Evolutionary conservation across 2,329 filamentous ascomycete genomes (phyloP).

Genomic region (Pseudophaeomoniella oleicola): DNA sequence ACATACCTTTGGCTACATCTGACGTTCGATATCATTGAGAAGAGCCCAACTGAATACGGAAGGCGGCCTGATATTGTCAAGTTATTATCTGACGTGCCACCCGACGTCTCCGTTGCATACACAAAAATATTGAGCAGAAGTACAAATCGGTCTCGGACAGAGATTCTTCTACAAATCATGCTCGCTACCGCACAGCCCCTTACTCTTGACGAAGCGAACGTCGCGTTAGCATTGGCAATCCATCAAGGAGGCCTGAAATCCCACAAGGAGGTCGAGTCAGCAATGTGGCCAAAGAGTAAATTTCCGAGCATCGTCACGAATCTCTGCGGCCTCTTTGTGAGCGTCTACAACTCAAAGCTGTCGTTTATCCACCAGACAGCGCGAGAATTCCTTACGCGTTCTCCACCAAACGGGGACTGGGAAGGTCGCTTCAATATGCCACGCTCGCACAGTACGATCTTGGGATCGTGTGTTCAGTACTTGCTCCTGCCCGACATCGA

Average conservation of each 20-base stretch:
- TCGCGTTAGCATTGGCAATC: conserved; percentile 5
- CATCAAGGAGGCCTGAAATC: conserved; percentile 5
- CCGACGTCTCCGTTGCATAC: conserved; percentile 16
- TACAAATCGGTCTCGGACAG: conserved; percentile 11
- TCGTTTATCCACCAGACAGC: conserved; percentile 25
- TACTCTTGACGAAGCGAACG: conserved; percentile 17
- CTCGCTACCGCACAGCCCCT: conserved; percentile 19
- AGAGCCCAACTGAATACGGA: conserved; percentile 4
- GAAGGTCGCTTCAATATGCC: neutral
- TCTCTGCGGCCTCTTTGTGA: conserved; percentile 21
- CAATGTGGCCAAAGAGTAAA: conserved; percentile 6
- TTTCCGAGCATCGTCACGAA: conserved; percentile 13
- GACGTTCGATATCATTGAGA: conserved; percentile 17
- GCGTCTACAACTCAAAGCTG: conserved; percentile 15
- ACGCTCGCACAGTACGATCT: neutral
- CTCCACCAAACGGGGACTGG: neutral
- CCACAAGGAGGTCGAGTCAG: conserved; percentile 6
- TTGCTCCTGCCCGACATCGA: too few relatives aligned
- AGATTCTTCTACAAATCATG: conserved; percentile 20
- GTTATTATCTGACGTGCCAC: conserved; percentile 11
- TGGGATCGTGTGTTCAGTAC: neutral
- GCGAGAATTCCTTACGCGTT: conserved; percentile 17
- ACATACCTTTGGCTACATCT: conserved; percentile 28
- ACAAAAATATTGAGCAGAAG: conserved; percentile 19
- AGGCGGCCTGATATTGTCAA: conserved; percentile 8